These are phyloP conservation scores for Gossypium sturtianum DNA, from an alignment of 345 rosid species.

Conservation along the genomic window DNA sequence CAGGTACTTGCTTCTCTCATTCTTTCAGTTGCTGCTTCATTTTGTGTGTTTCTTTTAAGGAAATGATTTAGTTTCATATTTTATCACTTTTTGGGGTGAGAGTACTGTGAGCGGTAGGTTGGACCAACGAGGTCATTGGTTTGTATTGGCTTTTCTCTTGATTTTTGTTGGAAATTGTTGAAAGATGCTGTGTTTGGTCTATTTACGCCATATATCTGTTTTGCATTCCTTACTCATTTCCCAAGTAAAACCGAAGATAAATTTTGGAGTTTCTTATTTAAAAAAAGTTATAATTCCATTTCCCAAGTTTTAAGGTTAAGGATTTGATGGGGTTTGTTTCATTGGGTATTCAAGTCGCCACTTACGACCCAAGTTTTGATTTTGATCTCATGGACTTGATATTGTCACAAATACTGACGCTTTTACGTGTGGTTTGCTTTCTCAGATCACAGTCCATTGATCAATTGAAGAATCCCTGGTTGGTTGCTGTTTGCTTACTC, in stretches of 20 bases:
- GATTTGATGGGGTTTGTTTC: neutral
- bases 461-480: neutral
- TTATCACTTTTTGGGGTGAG: neutral
- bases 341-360: neutral
- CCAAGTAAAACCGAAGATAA: too few relatives aligned
- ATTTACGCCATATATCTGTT: too few relatives aligned
- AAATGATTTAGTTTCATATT: neutral
- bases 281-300: neutral
- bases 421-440: neutral
- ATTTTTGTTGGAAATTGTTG: neutral
- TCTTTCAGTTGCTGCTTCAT: neutral
- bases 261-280: too few relatives aligned
- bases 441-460: slow-evolving; percentile 2
- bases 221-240: too few relatives aligned
- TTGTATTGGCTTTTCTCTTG: neutral
- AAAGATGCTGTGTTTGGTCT: neutral
- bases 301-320: neutral
- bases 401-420: neutral
- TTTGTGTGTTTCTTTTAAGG: neutral
- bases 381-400: neutral
- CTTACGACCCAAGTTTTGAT: neutral
- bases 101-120: neutral
- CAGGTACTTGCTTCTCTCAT: slow-evolving; percentile 6
- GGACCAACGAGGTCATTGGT: neutral
- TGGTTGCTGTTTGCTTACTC: neutral